These are phyloP conservation scores for Zygosaccharomyces kombuchaensis DNA, from an alignment of 805 yeast genomes.

Conservation along the genomic window DNA sequence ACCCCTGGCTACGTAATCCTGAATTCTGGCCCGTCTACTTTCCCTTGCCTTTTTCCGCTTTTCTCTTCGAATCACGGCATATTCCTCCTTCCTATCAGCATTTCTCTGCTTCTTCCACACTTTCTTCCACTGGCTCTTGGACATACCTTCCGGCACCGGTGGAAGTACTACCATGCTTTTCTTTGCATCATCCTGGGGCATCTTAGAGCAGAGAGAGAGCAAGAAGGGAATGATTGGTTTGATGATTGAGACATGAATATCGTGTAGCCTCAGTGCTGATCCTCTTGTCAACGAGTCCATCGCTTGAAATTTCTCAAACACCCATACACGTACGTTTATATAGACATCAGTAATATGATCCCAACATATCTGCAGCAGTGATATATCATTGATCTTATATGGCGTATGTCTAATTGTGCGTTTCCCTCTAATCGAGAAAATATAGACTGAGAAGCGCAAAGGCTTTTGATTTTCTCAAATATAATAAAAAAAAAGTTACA, in stretches of 20 bases:
- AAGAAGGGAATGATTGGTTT: background rate
- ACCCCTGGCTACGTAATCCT: constrained; percentile 37
- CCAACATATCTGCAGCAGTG: too few relatives aligned
- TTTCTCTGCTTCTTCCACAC: constrained; percentile 52
- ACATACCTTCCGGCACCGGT: constrained; percentile 77
- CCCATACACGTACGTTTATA: background rate
- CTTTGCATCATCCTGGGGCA: constrained; percentile 7
- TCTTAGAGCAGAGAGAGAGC: background rate
- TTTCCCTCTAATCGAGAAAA: too few relatives aligned
- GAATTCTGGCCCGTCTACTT: constrained; percentile 38
- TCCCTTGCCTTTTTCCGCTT: constrained; percentile 47
- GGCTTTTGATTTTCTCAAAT: too few relatives aligned
- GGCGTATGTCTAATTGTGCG: too few relatives aligned
- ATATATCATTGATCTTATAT: too few relatives aligned
- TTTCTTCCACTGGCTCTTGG: constrained; percentile 80
- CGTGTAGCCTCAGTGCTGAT: background rate
- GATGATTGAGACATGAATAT: background rate
- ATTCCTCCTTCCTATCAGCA: constrained; percentile 62
- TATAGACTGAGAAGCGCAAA: too few relatives aligned
- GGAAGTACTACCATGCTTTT: constrained; percentile 22
- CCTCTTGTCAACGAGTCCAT: constrained; percentile 7
- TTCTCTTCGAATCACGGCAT: constrained; percentile 47
- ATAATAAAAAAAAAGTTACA: too few relatives aligned
- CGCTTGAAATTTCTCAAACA: constrained; percentile 12
- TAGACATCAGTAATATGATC: background rate